Evolutionary conservation across 352 stramenopile genomes (phyloP).

Genomic region (Globisporangium spiculum): DNA sequence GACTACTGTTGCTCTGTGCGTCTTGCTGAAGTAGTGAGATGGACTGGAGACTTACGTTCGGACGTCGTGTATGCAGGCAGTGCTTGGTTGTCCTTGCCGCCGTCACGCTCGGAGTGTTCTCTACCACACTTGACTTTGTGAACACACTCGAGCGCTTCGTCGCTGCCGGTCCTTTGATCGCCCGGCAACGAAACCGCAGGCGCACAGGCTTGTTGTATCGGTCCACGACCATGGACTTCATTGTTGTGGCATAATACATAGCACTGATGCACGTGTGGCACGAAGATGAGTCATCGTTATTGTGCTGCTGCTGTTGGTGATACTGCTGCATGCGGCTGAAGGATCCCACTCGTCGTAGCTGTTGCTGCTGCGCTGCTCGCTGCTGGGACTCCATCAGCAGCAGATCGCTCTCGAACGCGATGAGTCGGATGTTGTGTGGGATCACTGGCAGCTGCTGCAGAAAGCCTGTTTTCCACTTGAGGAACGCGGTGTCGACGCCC

Average conservation of each 20-base stretch:
- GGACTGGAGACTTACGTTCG: constrained; percentile 15
- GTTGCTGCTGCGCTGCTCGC: not conserved
- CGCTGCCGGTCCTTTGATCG: not conserved
- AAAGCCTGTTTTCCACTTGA: constrained; percentile 78
- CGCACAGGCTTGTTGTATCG: constrained; percentile 20
- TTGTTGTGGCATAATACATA: not conserved
- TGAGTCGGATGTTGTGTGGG: constrained; percentile 6
- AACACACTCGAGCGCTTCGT: constrained; percentile 3
- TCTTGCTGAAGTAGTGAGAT: constrained; percentile 10
- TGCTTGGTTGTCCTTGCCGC: not conserved
- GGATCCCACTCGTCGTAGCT: not conserved
- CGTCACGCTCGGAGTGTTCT: too few relatives aligned
- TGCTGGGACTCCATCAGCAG: constrained; percentile 10
- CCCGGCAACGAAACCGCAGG: constrained; percentile 21
- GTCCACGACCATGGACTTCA: constrained; percentile 20
- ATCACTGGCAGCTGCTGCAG: constrained; percentile 22
- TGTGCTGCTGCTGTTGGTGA: not conserved
- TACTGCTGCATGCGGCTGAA: constrained; percentile 3
- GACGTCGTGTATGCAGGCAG: constrained; percentile 1
- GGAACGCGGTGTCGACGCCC: constrained; percentile 59
- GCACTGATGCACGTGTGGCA: too few relatives aligned
- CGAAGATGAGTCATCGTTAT: not conserved
- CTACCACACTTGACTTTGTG: not conserved
- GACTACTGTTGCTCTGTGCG: not conserved
- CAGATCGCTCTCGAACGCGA: constrained; percentile 35